A percentile compares a stretch with the other conserved stretches of the same genome.
These are phyloP conservation scores for Mortierella sp. DNA, from an alignment of 371 early-diverging fungal genomes.

Conservation along the genomic window DNA sequence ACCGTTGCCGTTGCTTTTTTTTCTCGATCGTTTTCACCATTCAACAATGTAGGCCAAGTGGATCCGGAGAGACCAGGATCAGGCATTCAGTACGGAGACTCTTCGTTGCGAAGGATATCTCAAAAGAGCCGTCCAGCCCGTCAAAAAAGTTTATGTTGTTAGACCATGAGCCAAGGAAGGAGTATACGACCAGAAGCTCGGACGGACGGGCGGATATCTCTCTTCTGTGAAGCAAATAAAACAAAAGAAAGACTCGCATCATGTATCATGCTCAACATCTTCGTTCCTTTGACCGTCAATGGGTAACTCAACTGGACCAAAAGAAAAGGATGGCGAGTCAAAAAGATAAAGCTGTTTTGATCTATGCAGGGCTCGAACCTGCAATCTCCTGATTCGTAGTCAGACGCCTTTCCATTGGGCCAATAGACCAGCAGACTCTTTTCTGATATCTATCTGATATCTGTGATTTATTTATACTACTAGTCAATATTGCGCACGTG, in stretches of 20 bases:
- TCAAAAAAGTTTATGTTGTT: constrained; percentile 71
- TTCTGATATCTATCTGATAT: too few relatives aligned
- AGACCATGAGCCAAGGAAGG: background rate
- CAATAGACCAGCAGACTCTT: too few relatives aligned
- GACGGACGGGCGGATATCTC: too few relatives aligned
- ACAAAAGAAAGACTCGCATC: background rate
- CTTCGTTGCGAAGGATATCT: constrained; percentile 72
- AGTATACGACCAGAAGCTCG: background rate
- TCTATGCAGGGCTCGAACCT: constrained; percentile 1
- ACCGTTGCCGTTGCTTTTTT: background rate
- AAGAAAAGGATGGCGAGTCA: too few relatives aligned
- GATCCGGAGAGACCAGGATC: constrained; percentile 76
- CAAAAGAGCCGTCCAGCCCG: constrained; percentile 69
- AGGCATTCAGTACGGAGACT: constrained; percentile 76
- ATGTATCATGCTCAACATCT: too few relatives aligned
- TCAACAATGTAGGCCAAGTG: constrained; percentile 61
- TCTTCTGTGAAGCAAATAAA: too few relatives aligned
- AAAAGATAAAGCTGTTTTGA: background rate
- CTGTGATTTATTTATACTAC: too few relatives aligned
- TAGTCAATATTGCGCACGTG: too few relatives aligned
- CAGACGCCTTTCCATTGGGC: too few relatives aligned
- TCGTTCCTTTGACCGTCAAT: too few relatives aligned
- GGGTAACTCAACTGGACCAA: too few relatives aligned
- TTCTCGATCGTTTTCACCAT: background rate
- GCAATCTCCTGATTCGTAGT: too few relatives aligned